Evolutionary conservation across 2,329 filamentous ascomycete species (phyloP).

Genomic region (Arthrobotrys iridis): DNA sequence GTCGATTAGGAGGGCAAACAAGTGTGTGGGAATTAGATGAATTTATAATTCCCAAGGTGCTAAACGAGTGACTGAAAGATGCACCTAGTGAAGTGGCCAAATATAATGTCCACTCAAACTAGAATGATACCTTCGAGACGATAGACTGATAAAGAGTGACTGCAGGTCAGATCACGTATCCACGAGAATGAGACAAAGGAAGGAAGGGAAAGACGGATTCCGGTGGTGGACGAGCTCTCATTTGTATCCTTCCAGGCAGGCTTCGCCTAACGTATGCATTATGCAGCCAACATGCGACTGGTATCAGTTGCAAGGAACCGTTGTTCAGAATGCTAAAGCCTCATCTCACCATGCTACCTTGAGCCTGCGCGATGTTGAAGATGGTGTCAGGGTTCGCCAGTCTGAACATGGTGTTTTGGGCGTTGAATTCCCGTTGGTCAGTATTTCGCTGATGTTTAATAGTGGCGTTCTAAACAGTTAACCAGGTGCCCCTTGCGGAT

Average conservation of each 20-base stretch:
- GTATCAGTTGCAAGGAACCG: constrained; percentile 18
- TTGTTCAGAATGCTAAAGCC: constrained; percentile 28
- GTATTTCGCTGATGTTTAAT: constrained; percentile 7
- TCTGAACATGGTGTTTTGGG: too few relatives aligned
- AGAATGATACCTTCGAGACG: constrained; percentile 16
- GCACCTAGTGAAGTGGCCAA: not conserved
- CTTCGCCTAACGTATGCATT: not conserved
- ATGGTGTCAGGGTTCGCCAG: not conserved
- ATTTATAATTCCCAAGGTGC: constrained; percentile 4
- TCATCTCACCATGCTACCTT: constrained; percentile 18
- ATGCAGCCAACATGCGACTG: not conserved
- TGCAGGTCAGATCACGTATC: constrained; percentile 48
- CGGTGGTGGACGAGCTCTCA: constrained; percentile 12
- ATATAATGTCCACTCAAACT: constrained; percentile 14
- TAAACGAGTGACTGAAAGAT: constrained; percentile 1
- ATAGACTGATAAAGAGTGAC: constrained; percentile 44
- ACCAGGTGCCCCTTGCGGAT: constrained; percentile 11
- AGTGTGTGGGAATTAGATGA: not conserved
- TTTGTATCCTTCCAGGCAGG: constrained; percentile 28
- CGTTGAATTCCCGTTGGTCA: constrained; percentile 25
- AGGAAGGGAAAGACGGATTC: not conserved
- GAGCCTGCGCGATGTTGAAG: constrained; percentile 33
- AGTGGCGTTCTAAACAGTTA: constrained; percentile 37
- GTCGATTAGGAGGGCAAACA: not conserved
- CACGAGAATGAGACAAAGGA: constrained; percentile 1